Evolutionary conservation across 2,329 filamentous ascomycete species (phyloP).

Genomic region (Thielaviopsis cerberus): DNA sequence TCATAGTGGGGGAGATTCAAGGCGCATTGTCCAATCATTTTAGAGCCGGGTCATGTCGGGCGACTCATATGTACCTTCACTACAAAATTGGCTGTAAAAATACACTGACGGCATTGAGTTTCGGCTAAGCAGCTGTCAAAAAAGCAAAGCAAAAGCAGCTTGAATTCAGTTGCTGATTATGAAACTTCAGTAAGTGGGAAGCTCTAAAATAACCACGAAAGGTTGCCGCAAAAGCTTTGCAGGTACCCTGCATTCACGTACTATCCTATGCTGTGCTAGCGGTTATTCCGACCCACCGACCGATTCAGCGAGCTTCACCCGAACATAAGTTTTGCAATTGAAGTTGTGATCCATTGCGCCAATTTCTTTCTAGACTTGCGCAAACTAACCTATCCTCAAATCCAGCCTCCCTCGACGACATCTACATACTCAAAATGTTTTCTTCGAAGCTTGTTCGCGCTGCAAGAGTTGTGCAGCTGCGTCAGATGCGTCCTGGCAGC

Average conservation of each 20-base stretch:
- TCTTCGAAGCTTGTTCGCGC: slow-evolving; percentile 26
- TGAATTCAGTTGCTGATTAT: neutral
- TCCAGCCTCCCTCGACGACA: neutral
- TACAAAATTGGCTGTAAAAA: slow-evolving; percentile 1
- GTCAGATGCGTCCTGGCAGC: slow-evolving; percentile 18
- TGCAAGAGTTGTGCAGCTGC: slow-evolving; percentile 26
- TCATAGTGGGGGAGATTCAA: neutral
- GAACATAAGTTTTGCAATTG: slow-evolving; percentile 4
- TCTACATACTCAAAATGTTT: slow-evolving; percentile 19
- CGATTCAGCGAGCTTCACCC: slow-evolving; percentile 6
- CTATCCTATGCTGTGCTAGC: too few species aligned
- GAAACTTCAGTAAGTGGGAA: too few species aligned
- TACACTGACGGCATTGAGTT: neutral
- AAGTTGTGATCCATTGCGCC: neutral
- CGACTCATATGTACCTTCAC: slow-evolving; percentile 1
- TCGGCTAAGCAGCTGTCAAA: slow-evolving; percentile 6
- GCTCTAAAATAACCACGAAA: too few species aligned
- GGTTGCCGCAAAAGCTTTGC: neutral
- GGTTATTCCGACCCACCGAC: slow-evolving; percentile 4
- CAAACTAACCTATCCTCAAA: neutral
- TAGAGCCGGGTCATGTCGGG: slow-evolving; percentile 10
- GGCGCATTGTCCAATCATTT: slow-evolving; percentile 9
- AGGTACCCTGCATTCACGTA: neutral
- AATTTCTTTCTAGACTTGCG: neutral
- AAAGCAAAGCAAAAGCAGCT: neutral